Base-by-base conservation (phyloP, 2,329 filamentous ascomycete species). In the Aspergillus felis region DNA sequence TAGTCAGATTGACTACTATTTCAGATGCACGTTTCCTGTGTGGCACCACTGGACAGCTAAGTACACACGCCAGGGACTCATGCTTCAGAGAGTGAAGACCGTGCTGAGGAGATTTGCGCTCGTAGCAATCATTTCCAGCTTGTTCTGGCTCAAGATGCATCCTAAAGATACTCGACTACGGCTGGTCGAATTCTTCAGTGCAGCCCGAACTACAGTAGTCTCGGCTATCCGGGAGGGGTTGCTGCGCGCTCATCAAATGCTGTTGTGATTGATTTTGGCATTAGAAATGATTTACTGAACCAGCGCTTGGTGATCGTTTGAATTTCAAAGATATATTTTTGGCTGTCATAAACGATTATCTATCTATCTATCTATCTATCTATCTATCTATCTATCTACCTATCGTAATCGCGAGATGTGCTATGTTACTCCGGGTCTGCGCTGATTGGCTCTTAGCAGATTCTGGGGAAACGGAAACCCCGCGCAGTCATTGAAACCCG, bases 1-100 rank as follows among this genome's bases (percentile, higher is more conserved):
- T 61, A 76, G 76, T 1, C 82, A 84, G 66, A 68, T 83, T 42
- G 76, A 81, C 63, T 84, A 82, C 64, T 76, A 71, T 53, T 68
- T 78, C 22, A 69, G 78, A 10, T 84, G 80, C 68, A 76, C 74
- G 59, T 84, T 83, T 60, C 81, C 81, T 2, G 76, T 72, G 25
- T 84, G 80, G 79, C 70, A 62, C n/a, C 76, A 85, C 59, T 85
- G 82, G 82, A 75, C 78, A 20, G 76, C 81, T 17, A 73, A 70
- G 38, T 81, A 81, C 54, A 84, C 82, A 1, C 62, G 60, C 9
- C 81, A 80, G 60, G 82, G 82, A 0, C 61, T 76, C 0, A 48
- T 69, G 10, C 74, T 73, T 58, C 71, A 66, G 20, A 57, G 66
- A 8, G 25, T 67, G 12, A 54, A 57, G 24, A 55, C 56, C 42